Evolutionary conservation across 1,139 yeast species (phyloP).

Genomic region (Diutina rugosa): DNA sequence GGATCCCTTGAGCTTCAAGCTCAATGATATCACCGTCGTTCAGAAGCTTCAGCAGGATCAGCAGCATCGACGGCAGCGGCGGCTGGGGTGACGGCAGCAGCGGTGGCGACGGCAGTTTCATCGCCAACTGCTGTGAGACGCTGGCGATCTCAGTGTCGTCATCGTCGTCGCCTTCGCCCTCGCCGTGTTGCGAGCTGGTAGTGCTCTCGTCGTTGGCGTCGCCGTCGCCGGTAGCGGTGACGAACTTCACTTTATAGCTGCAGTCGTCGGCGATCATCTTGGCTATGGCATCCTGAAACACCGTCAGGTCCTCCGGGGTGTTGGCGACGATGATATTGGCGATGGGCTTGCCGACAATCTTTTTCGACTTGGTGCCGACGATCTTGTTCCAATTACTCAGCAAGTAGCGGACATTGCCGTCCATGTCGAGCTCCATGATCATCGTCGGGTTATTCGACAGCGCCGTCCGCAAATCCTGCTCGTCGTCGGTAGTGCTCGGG

Average conservation of each 20-base stretch:
- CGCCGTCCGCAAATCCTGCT: conserved; percentile 38
- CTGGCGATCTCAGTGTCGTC: neutral
- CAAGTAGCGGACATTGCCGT: conserved; percentile 63
- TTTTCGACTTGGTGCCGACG: conserved; percentile 50
- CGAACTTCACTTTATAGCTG: conserved; percentile 65
- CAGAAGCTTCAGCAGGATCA: neutral
- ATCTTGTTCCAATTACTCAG: conserved; percentile 68
- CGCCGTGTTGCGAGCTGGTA: neutral
- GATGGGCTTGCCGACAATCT: conserved; percentile 47
- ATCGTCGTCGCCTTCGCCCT: neutral
- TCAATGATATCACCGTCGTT: conserved; percentile 54
- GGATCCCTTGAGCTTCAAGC: conserved; percentile 90
- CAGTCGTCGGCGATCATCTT: conserved; percentile 65
- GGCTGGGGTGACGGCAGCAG: neutral
- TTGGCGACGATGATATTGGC: conserved; percentile 56
- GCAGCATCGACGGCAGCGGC: neutral
- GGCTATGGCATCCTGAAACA: conserved; percentile 58
- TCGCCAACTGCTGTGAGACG: neutral
- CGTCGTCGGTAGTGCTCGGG: conserved; percentile 15
- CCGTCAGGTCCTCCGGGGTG: conserved; percentile 44
- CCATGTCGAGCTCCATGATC: conserved; percentile 74
- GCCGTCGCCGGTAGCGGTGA: conserved; percentile 31
- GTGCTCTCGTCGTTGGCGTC: neutral
- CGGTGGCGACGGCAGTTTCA: neutral
- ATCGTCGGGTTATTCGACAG: conserved; percentile 64